Conservation (phyloP, 2,329 filamentous ascomycete genomes). For the Botrytis fabae region DNA sequence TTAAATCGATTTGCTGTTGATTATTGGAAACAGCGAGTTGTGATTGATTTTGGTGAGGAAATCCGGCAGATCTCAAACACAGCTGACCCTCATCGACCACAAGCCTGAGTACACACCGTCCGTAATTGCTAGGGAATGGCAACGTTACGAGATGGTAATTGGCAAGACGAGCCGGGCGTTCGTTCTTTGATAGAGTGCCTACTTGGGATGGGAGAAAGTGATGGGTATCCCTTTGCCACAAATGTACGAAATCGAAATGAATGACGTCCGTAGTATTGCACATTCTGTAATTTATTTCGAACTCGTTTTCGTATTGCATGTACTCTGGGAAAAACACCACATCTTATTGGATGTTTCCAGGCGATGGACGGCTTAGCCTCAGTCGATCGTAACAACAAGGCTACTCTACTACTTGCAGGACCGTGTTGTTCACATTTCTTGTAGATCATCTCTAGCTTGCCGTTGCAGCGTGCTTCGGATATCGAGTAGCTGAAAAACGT, state of each 20-base stretch:
- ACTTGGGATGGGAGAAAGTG: not conserved
- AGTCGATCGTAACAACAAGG: too few relatives aligned
- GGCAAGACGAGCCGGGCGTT: constrained; percentile 13
- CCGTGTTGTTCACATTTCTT: not conserved
- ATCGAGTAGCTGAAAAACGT: not conserved
- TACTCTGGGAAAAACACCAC: not conserved
- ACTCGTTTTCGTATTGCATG: constrained; percentile 20
- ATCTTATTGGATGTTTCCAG: not conserved
- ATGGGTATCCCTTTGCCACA: not conserved
- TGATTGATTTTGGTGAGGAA: not conserved
- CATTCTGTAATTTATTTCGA: not conserved
- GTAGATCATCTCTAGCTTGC: not conserved
- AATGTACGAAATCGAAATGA: not conserved
- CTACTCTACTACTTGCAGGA: too few relatives aligned
- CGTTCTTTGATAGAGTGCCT: not conserved
- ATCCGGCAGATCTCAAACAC: not conserved
- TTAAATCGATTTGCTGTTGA: not conserved
- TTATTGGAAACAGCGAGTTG: not conserved
- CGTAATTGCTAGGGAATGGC: not conserved
- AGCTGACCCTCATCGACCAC: not conserved
- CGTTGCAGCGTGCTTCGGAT: constrained; percentile 16
- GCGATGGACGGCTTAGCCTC: too few relatives aligned
- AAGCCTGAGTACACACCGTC: not conserved
- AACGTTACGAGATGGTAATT: not conserved
- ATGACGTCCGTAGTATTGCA: not conserved